These are phyloP conservation scores for Neckera pumila DNA, from an alignment of 225 moss, liverwort and hornwort genomes.

Conservation along the genomic window DNA sequence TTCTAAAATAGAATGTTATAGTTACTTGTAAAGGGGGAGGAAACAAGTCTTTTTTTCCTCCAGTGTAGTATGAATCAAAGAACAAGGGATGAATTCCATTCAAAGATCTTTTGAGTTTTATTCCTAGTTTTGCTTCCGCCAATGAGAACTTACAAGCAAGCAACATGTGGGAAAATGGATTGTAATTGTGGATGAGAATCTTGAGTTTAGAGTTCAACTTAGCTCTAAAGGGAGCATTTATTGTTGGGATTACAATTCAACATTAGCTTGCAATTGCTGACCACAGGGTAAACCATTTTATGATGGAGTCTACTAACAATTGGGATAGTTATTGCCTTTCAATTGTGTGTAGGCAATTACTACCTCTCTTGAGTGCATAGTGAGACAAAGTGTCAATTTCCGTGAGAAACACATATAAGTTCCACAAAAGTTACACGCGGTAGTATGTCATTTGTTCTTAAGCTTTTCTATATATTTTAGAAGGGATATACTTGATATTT, in stretches of 20 bases:
- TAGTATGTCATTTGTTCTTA: too few relatives aligned
- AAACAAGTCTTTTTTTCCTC: fast-evolving
- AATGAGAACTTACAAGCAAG: background rate
- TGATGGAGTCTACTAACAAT: fast-evolving
- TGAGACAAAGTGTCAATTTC: too few relatives aligned
- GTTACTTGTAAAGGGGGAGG: background rate
- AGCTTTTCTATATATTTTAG: too few relatives aligned
- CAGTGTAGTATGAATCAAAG: background rate
- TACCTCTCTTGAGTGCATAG: too few relatives aligned
- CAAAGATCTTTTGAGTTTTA: background rate
- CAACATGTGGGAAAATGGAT: fast-evolving
- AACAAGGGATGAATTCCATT: fast-evolving
- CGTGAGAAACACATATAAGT: too few relatives aligned
- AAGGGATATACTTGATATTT: too few relatives aligned
- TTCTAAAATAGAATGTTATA: background rate
- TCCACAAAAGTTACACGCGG: too few relatives aligned
- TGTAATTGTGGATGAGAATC: fast-evolving
- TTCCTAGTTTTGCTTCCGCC: fast-evolving
- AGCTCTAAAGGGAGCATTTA: fast-evolving
- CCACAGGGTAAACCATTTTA: fast-evolving
- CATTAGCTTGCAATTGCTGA: background rate
- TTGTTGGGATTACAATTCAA: fast-evolving
- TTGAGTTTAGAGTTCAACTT: fast-evolving
- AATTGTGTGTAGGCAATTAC: too few relatives aligned
- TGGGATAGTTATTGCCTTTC: too few relatives aligned